phyloP scores from a whole-genome alignment of 2,329 filamentous ascomycete species.

The Hysterium pulicare region DNA sequence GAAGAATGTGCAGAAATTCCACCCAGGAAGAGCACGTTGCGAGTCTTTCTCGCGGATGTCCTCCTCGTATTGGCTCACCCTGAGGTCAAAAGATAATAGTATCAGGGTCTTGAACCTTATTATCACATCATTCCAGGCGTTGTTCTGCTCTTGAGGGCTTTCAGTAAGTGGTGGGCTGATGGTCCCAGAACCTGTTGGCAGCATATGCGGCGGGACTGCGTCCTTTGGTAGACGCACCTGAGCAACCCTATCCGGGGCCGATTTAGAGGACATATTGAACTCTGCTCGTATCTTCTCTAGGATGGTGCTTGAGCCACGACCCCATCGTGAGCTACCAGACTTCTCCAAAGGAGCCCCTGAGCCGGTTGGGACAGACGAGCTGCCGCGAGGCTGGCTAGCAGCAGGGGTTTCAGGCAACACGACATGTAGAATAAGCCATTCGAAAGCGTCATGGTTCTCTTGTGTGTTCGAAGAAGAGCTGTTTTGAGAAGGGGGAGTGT shows the following conservation, averaged over 20 bases:
- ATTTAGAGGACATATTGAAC: constrained; percentile 78
- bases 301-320: constrained; percentile 73
- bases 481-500: constrained; percentile 56
- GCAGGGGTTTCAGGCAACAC: constrained; percentile 82
- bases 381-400: constrained; percentile 70
- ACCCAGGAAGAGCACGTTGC: constrained; percentile 82
- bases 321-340: constrained; percentile 68
- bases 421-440: constrained; percentile 93
- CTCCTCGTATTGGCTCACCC: constrained; percentile 92
- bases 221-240: constrained; percentile 72
- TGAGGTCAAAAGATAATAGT: constrained; percentile 80
- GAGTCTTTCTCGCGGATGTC: constrained; percentile 93
- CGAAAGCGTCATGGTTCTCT: constrained; percentile 93
- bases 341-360: constrained; percentile 63
- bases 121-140: constrained; percentile 80
- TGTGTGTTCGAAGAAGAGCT: constrained; percentile 61
- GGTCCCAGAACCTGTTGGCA: constrained; percentile 39
- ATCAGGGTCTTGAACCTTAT: constrained; percentile 85
- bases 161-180: constrained; percentile 49
- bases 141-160: constrained; percentile 71
- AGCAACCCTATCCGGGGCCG: constrained; percentile 70
- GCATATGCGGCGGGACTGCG: constrained; percentile 42
- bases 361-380: constrained; percentile 45
- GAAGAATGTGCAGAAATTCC: constrained; percentile 99
- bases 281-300: constrained; percentile 87